phyloP scores from a whole-genome alignment of 306 rosid species.

The Cercis canadensis region DNA sequence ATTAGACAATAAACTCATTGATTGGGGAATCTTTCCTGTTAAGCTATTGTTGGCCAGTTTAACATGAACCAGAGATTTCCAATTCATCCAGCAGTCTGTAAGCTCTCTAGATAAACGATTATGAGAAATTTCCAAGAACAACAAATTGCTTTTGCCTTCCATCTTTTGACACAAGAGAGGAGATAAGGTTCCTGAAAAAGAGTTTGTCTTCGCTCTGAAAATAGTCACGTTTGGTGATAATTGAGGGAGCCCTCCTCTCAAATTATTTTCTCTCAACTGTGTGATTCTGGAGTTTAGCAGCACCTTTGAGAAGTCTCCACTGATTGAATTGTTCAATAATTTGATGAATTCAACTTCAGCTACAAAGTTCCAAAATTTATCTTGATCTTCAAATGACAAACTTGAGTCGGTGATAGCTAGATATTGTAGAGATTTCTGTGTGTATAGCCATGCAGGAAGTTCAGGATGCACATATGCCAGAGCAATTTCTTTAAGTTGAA shows the following conservation, averaged over 20 bases:
- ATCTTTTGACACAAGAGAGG: neutral
- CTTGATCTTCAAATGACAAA: slow-evolving; percentile 2
- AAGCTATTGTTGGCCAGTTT: slow-evolving; percentile 17
- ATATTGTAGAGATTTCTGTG: neutral
- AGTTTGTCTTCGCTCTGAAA: neutral
- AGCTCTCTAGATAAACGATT: slow-evolving; percentile 27
- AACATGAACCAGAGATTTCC: neutral
- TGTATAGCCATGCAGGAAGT: slow-evolving; percentile 37
- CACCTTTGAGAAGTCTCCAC: slow-evolving; percentile 17
- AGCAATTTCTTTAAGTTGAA: neutral
- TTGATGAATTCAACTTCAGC: neutral
- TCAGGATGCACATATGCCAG: slow-evolving; percentile 23
- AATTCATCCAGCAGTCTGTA: neutral
- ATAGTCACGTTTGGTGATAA: slow-evolving; percentile 11
- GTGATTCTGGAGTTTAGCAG: neutral
- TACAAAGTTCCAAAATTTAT: slow-evolving; percentile 31
- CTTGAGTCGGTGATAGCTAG: neutral
- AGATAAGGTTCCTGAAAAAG: slow-evolving; percentile 36
- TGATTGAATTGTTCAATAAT: slow-evolving; percentile 19
- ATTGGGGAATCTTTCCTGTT: slow-evolving; percentile 18
- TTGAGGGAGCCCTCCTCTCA: slow-evolving; percentile 17
- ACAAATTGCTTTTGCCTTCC: neutral
- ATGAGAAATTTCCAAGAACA: slow-evolving; percentile 11
- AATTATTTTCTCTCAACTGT: neutral
- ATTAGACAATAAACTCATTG: neutral